Evolutionary conservation across 495 filamentous ascomycete genomes (phyloP).

Genomic region (Trichodelitschia bisporula): DNA sequence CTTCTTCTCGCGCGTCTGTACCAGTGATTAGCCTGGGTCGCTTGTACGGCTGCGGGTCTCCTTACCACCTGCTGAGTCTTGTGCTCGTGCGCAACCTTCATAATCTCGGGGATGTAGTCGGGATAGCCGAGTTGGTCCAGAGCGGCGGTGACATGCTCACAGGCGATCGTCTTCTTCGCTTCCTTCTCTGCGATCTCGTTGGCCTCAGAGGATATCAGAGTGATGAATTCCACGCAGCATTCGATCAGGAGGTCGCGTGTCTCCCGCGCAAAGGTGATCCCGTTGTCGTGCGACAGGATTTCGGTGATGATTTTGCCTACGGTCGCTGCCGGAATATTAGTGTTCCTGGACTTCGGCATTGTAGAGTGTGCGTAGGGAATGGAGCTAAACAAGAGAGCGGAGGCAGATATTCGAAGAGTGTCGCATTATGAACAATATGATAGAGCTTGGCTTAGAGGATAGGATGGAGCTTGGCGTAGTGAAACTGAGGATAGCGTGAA

Average conservation of each 20-base stretch:
- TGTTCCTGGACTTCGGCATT: too few relatives aligned
- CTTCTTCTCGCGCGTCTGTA: constrained; percentile 80
- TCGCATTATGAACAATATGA: neutral
- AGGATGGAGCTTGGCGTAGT: constrained; percentile 3
- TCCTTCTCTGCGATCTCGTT: constrained; percentile 98
- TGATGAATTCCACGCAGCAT: constrained; percentile 98
- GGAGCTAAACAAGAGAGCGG: too few relatives aligned
- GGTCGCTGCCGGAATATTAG: constrained; percentile 36
- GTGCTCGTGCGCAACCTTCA: constrained; percentile 73
- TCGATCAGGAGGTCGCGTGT: constrained; percentile 89
- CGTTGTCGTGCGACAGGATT: constrained; percentile 50
- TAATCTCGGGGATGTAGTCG: constrained; percentile 67
- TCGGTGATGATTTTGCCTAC: constrained; percentile 95
- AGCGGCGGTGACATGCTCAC: constrained; percentile 86
- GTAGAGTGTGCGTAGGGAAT: too few relatives aligned
- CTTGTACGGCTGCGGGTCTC: constrained; percentile 2
- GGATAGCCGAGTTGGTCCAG: constrained; percentile 72
- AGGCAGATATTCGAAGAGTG: too few relatives aligned
- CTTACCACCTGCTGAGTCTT: constrained; percentile 77
- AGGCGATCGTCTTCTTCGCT: constrained; percentile 94
- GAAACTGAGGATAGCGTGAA: constrained; percentile 1
- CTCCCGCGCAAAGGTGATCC: constrained; percentile 68
- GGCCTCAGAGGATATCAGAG: constrained; percentile 83
- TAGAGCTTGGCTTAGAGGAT: constrained; percentile 1
- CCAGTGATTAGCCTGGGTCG: constrained; percentile 1